These are phyloP conservation scores for Aspergillus sergii DNA, from an alignment of 2,329 filamentous ascomycete species.

Conservation along the genomic window DNA sequence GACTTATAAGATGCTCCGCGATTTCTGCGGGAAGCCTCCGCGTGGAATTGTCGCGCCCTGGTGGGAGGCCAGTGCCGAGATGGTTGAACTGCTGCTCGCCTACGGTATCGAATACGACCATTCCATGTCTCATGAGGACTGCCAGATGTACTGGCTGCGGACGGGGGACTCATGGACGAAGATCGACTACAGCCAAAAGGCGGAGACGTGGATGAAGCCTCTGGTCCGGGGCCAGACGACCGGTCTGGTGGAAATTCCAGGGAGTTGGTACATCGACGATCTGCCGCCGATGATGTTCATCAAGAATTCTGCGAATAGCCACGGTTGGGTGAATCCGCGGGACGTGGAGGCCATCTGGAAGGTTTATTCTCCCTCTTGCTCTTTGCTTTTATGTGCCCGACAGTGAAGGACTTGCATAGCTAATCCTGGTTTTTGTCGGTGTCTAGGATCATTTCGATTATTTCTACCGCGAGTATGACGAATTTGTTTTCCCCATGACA, in stretches of 20 bases:
- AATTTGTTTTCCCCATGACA: slow-evolving; percentile 77
- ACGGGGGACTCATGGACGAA: slow-evolving; percentile 49
- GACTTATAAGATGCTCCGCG: slow-evolving; percentile 71
- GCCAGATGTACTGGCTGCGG: slow-evolving; percentile 48
- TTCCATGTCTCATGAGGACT: slow-evolving; percentile 49
- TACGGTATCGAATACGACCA: slow-evolving; percentile 51
- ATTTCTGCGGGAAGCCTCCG: slow-evolving; percentile 75
- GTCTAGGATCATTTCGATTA: slow-evolving; percentile 63
- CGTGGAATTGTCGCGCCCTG: slow-evolving; percentile 73
- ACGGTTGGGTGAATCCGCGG: slow-evolving; percentile 35
- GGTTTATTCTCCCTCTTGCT: slow-evolving; percentile 14
- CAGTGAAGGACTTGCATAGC: neutral
- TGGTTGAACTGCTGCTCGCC: slow-evolving; percentile 51
- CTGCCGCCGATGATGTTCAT: slow-evolving; percentile 52
- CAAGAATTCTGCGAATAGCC: slow-evolving; percentile 39
- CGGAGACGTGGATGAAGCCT: slow-evolving; percentile 50
- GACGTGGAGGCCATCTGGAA: slow-evolving; percentile 63
- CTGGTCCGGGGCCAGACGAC: slow-evolving; percentile 50
- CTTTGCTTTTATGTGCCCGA: neutral
- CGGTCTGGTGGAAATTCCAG: slow-evolving; percentile 47
- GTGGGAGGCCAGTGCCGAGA: slow-evolving; percentile 73
- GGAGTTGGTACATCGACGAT: slow-evolving; percentile 50
- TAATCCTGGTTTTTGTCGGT: neutral
- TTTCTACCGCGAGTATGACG: slow-evolving; percentile 75
- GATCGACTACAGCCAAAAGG: slow-evolving; percentile 47